Base-by-base conservation (phyloP, 2,329 filamentous ascomycete species). In the Diplodia scrobiculata region DNA sequence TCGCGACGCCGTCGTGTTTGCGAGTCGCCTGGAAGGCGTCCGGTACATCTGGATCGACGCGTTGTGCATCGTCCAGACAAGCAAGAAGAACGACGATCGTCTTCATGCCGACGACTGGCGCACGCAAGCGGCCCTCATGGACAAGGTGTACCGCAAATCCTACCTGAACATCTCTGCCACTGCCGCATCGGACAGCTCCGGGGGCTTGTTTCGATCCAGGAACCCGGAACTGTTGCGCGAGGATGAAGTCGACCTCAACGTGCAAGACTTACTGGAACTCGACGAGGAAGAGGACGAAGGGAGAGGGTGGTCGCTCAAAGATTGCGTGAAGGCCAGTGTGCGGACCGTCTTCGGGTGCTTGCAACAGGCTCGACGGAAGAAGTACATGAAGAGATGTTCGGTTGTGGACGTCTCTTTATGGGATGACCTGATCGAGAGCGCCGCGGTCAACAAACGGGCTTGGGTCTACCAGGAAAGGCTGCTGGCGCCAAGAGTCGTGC, bases 381-480 rank as follows among this genome's bases (percentile, higher is more conserved):
- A 53, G 9, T 13, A 34, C 9, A 25, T 63, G 32, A 58, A 36
- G 21, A 47, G 53, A 52, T 71, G 69, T 48, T 59, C 51, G 0
- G 5, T 71, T 10, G 63, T 70, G 5, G 67, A 70, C 17, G 50
- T 51, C 2, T 67, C 68, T 3, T 41, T 65, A 10, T 72, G 71
- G 71, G n/a, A 65, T 0, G 53, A 69, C 1, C 50, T 67, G 1
- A 68, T 73, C 2, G 68, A 72, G 3, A 17, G 65, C 0, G 68
- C 66, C 38, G 66, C 70, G 1, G 63, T 73, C 6, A 72, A 73
- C 51, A 45, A 11, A n/a, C 41, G 72, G n/a, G 72, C 64, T 2
- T 74, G 72, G 72, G 70, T 72, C 0, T 53, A 72, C 0, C 72
- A 74, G 51, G 72, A 74, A 41, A 63, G 72, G 2, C 51, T 74